Conservation (phyloP, 139 green algal species). For the Tetradesmus obliquus region DNA sequence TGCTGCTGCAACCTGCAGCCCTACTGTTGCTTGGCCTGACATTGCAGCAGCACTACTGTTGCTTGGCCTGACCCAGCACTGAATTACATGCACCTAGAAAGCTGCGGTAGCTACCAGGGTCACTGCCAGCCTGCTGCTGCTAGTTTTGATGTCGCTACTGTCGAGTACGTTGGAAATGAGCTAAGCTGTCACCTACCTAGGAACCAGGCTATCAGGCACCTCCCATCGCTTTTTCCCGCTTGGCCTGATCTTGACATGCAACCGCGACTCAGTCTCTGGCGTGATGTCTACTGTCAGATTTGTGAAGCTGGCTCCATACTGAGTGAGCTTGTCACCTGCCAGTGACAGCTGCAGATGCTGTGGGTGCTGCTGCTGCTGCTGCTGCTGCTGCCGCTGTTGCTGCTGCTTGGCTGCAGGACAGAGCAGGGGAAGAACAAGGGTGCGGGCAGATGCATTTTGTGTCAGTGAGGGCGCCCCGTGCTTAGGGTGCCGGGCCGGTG, state of each 20-base stretch:
- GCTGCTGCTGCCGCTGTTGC: background rate
- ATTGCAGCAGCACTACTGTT: too few species aligned
- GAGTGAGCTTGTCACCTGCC: background rate
- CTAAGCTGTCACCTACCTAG: background rate
- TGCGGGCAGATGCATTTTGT: too few species aligned
- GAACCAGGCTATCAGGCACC: slow-evolving; percentile 33
- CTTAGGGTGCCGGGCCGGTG: too few species aligned
- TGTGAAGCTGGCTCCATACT: slow-evolving; percentile 13
- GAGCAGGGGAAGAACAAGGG: background rate
- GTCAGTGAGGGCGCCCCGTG: too few species aligned
- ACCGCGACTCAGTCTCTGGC: background rate
- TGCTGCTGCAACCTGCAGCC: too few species aligned
- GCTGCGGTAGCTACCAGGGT: too few species aligned
- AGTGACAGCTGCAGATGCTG: background rate
- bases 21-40: too few species aligned
- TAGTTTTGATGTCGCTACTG: background rate
- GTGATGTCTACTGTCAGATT: background rate
- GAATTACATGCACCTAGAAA: too few species aligned
- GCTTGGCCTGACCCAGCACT: background rate
- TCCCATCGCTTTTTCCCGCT: slow-evolving; percentile 18
- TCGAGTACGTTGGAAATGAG: background rate
- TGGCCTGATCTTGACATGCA: slow-evolving; percentile 25
- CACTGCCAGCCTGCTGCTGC: background rate
- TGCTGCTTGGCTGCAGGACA: background rate
- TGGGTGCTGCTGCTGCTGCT: background rate